A percentile compares a stretch with the other conserved stretches of the same genome.
phyloP scores from a whole-genome alignment of 2,329 filamentous ascomycete species.

The Sporothrix pallida region DNA sequence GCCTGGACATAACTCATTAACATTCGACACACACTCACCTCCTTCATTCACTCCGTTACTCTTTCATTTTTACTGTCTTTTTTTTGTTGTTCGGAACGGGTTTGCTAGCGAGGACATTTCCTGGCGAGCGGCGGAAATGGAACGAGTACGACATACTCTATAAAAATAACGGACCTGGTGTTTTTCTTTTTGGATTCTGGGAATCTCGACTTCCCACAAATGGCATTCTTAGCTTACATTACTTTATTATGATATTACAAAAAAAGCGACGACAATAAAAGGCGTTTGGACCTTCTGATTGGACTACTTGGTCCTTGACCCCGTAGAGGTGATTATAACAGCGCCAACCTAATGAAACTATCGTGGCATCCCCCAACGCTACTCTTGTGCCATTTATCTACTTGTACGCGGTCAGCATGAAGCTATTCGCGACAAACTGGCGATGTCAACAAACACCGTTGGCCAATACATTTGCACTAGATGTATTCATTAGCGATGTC shows the following conservation, averaged over 20 bases:
- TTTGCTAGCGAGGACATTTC: background rate
- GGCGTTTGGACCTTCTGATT: background rate
- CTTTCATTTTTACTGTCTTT: background rate
- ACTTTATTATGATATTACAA: background rate
- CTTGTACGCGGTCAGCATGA: too few species aligned
- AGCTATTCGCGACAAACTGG: too few species aligned
- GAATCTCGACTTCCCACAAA: background rate
- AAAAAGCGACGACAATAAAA: background rate
- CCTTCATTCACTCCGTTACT: background rate
- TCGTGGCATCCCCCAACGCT: too few species aligned
- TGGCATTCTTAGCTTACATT: background rate
- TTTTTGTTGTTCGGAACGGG: background rate
- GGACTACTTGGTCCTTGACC: background rate
- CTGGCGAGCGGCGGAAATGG: background rate
- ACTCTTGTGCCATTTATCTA: too few species aligned
- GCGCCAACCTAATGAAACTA: background rate
- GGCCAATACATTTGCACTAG: too few species aligned
- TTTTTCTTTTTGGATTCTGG: background rate
- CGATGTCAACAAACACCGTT: too few species aligned
- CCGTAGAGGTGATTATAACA: too few species aligned
- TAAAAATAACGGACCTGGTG: background rate
- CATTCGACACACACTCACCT: background rate
- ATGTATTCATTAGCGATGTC: too few species aligned
- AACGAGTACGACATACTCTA: background rate
- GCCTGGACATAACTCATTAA: background rate